Evolutionary conservation across 2,329 filamentous ascomycete species (phyloP), one percentile per base, ranked within the genome.

Genomic region (Trichoderma afroharzianum): DNA sequence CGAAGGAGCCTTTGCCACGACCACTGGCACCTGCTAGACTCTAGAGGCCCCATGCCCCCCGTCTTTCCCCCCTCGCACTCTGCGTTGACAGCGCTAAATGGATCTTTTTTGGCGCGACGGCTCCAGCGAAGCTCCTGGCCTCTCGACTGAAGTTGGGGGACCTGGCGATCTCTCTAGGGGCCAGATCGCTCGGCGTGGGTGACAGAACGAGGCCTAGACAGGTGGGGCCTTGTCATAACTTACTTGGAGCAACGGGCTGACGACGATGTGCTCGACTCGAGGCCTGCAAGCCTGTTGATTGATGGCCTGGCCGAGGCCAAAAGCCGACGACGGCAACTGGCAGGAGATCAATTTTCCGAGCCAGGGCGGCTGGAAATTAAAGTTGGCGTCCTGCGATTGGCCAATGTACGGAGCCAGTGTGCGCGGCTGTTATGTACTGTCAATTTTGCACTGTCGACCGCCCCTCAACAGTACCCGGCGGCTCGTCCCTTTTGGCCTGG

Each of bases 161-260:
- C 55, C 70, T 72, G 58, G 66, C 71, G 71, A 72, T 72, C 71
- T 68, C 71, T 72, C 66, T 61, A 68, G 58, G 71, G 50, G 71
- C 30, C 66, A 72, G 71, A 72, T 72, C 71, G 63, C 59, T 72
- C 59, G 63, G 58, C 71, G 66, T 59, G 57, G 21, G 66, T 63
- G 47, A 63, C 66, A 72, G 59, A 70, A 55, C 33, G 67, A 58
- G 66, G 57, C n/a, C 66, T 58, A 62, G 71, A 33, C 26, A 26
- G 43, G 70, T 68, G 70, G 70, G 57, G 63, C 18, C 68, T 57
- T 55, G 68, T 63, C 68, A 70, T 63, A 30, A 43, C 58, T 39
- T 55, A 57, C 59, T 39, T 55, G 55, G 18, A 63, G 68, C 43
- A 50, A 68, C 53, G 66, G 55, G 57, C 66, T 53, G 55, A 61